A percentile compares a stretch with the other conserved stretches of the same genome.
phyloP scores from a whole-genome alignment of 129 eudicot genomes.

The Oenanthe sinensis region DNA sequence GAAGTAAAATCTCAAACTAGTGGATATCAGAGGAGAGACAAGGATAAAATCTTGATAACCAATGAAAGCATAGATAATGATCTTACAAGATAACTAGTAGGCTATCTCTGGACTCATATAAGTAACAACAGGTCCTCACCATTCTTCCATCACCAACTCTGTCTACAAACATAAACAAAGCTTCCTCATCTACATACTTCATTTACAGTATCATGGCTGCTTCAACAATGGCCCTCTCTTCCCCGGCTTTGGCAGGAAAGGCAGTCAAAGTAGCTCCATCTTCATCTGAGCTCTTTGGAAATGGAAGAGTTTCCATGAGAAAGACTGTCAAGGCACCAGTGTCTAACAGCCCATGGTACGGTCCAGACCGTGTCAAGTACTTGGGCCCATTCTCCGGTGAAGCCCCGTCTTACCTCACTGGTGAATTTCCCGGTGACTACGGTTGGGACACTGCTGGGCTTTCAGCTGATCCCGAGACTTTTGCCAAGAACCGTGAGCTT shows the following conservation, averaged over 20 bases:
- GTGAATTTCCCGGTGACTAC: background rate
- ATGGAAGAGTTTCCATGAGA: background rate
- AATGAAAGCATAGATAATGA: background rate
- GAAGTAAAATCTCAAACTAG: background rate
- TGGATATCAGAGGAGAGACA: background rate
- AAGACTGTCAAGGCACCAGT: background rate
- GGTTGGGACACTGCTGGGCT: background rate
- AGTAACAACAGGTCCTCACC: background rate
- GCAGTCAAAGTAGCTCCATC: background rate
- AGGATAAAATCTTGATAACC: background rate
- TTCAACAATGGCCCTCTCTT: slow-evolving; percentile 5
- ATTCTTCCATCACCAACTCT: background rate
- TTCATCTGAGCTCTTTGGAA: slow-evolving; percentile 1
- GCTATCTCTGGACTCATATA: background rate
- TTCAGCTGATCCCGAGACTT: background rate
- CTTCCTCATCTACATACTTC: background rate
- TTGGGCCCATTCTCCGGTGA: background rate
- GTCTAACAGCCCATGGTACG: slow-evolving; percentile 5
- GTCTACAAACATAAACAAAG: background rate
- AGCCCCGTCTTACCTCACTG: slow-evolving; percentile 1
- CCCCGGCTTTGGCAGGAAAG: background rate
- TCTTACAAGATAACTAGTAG: background rate
- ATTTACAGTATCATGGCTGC: background rate
- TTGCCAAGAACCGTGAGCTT: background rate
- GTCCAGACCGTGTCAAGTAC: background rate